Conservation (phyloP, 1,284 basidiomycete species). For the Hymenochaete sp. region DNA sequence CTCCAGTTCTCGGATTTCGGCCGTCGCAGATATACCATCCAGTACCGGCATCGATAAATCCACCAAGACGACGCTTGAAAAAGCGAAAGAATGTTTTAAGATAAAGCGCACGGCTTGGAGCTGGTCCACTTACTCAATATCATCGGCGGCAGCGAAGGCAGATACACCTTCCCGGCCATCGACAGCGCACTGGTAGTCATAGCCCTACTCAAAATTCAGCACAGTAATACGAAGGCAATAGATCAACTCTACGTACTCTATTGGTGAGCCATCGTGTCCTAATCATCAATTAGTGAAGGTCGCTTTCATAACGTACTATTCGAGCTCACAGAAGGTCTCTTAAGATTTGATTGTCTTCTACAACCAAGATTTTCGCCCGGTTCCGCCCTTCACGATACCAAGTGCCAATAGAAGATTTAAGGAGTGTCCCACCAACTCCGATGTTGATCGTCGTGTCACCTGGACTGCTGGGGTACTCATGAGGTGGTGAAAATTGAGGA, state of each 20-base stretch:
- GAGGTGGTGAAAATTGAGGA: constrained; percentile 8
- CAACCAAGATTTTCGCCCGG: constrained; percentile 58
- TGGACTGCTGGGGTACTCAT: constrained; percentile 17
- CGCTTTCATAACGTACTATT: not conserved
- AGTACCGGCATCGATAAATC: constrained; percentile 92
- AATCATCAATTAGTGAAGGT: constrained; percentile 20
- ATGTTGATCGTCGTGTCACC: constrained; percentile 39
- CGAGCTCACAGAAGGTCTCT: constrained; percentile 53
- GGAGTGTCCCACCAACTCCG: constrained; percentile 49
- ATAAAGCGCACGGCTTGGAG: not conserved
- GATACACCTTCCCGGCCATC: constrained; percentile 82
- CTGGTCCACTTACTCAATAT: constrained; percentile 61
- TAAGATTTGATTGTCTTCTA: constrained; percentile 77
- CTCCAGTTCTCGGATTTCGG: constrained; percentile 77
- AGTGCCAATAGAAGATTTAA: constrained; percentile 51
- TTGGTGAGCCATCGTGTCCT: constrained; percentile 74
- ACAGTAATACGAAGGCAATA: constrained; percentile 12
- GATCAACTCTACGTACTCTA: constrained; percentile 45
- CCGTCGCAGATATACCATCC: constrained; percentile 81
- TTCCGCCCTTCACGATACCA: constrained; percentile 29
- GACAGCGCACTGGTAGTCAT: constrained; percentile 69
- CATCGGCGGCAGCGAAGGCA: constrained; percentile 58
- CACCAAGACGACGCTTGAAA: constrained; percentile 66
- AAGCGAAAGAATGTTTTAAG: constrained; percentile 13
- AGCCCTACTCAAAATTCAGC: constrained; percentile 42